Evolutionary conservation across 805 yeast species (phyloP), one percentile per base, ranked within the genome.

Genomic region (Candida schatavii): DNA sequence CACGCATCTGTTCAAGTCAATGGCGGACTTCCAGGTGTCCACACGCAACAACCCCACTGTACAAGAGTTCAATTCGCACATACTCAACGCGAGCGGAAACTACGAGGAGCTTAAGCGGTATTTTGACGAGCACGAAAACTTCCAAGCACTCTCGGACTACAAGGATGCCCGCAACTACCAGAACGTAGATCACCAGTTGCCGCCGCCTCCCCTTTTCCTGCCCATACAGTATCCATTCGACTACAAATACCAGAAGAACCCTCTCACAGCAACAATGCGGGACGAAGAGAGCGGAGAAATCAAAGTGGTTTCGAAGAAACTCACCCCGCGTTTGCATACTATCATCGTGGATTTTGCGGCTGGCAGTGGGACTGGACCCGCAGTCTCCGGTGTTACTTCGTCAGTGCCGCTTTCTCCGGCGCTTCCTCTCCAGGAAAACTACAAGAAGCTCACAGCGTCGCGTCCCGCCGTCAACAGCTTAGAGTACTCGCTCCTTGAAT

Each of bases 191-290:
- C 73, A 78, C 43, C 82, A 84, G 45, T 54, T 90, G 13, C 84
- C 95, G 2, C 96, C 98, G 0, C 95, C 97, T 3, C 89, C 97
- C 2, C 64, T 86, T 40, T 85, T 88, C 48, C 82, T 96, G 1
- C 78, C 84, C 33, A 78, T 83, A 11, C 75, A 81, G 28, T 78
- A 85, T 40, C 96, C 97, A 3, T 84, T 79, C 52, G 77, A 80
- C 49, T 91, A 88, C 62, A 78, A 77, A 44, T 93, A 83, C 59
- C 82, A 80, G 42, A 85, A 85, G 47, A 90, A 87, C 51, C 82
- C 90, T 2, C 57, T 67, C 43, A 70, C 70, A 27, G 59, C 64
- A 62, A 79, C 53, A 61, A 74, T 46, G 51, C 70, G 78, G 30
- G 73, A 68, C 47, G 73, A 76, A 28, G 77, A 80, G 15, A 78